Percentiles rank a stretch among this genome's conserved stretches.
Evolutionary conservation across 1,284 basidiomycete species (phyloP).

Genomic region (Rhodotorula mucilaginosa): DNA sequence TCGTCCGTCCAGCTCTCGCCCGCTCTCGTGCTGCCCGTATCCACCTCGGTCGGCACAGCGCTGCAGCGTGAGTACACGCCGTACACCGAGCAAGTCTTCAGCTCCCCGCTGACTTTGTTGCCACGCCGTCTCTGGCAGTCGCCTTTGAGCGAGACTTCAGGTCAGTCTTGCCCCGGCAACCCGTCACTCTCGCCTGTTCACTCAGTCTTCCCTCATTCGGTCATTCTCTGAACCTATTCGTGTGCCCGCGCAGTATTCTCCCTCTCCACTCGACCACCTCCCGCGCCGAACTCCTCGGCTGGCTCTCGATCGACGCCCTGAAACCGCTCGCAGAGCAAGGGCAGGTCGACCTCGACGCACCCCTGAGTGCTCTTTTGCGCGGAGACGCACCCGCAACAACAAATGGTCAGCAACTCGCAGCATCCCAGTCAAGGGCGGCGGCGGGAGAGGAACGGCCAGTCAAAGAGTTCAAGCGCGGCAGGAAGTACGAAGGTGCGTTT

Average conservation of each 20-base stretch:
- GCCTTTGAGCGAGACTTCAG: conserved; percentile 34
- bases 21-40: conserved; percentile 16
- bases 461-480: conserved; percentile 13
- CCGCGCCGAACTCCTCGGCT: conserved; percentile 25
- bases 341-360: conserved; percentile 15
- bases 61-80: conserved; percentile 20
- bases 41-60: conserved; percentile 14
- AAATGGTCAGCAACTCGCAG: background rate
- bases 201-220: background rate
- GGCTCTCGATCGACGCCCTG: conserved; percentile 30
- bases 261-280: conserved; percentile 28
- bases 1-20: conserved; percentile 15
- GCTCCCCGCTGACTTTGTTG: too few species aligned
- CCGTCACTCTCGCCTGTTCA: background rate
- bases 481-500: conserved; percentile 19
- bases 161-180: conserved; percentile 1
- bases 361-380: background rate
- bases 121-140: conserved; percentile 3
- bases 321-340: conserved; percentile 16
- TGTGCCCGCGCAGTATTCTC: conserved; percentile 20
- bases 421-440: background rate
- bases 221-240: too few species aligned
- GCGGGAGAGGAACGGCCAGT: conserved; percentile 4
- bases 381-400: background rate
- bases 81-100: too few species aligned